Evolutionary conservation across 176 grass and related monocot species (phyloP).

Genomic region (Paspalum vaginatum): DNA sequence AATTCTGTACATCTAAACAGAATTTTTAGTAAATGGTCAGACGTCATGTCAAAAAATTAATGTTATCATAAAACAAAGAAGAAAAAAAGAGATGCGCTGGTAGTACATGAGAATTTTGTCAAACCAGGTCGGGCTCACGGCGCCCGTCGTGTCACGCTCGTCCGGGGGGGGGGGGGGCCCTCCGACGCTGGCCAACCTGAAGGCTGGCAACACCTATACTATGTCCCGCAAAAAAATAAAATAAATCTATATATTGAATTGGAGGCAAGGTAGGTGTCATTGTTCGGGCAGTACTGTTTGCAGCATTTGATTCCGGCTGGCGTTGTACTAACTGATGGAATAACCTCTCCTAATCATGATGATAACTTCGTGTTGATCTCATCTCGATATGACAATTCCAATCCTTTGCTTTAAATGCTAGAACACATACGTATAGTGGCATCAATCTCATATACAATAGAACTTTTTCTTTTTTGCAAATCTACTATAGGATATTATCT

Average conservation of each 20-base stretch:
- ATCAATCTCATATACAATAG: not conserved
- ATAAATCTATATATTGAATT: too few relatives aligned
- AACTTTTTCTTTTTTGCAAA: not conserved
- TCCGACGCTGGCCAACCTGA: conserved; percentile 3
- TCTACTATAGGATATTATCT: not conserved
- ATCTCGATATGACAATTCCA: not conserved
- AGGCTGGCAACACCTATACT: not conserved
- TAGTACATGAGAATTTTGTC: not conserved
- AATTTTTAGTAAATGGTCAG: too few relatives aligned
- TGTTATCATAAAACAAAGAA: too few relatives aligned
- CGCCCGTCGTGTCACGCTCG: conserved; percentile 15
- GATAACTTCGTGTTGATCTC: not conserved
- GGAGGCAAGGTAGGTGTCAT: too few relatives aligned
- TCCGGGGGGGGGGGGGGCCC: not conserved
- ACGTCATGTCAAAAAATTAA: too few relatives aligned
- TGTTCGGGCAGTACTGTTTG: not conserved
- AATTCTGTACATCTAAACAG: too few relatives aligned
- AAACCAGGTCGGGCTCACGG: conserved; percentile 12
- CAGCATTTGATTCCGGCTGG: not conserved
- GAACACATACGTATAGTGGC: not conserved
- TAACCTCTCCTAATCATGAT: not conserved
- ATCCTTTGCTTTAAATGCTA: too few relatives aligned
- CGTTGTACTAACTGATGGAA: conserved; percentile 3
- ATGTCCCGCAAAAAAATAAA: not conserved
- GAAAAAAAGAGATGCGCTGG: too few relatives aligned